These are phyloP conservation scores for Schwanniomyces vanrijiae DNA, from an alignment of 805 yeast species.

Conservation along the genomic window DNA sequence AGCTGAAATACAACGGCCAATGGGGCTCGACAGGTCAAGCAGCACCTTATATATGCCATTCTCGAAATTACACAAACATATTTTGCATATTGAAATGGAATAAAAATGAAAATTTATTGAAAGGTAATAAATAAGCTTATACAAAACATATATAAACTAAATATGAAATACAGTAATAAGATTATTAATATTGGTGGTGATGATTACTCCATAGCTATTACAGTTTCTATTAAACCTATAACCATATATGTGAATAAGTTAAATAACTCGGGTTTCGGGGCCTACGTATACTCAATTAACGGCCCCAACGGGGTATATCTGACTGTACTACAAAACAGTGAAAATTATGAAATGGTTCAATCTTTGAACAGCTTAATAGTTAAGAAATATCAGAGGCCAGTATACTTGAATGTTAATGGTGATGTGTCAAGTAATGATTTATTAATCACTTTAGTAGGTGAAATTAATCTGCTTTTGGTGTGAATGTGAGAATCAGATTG, in stretches of 20 bases:
- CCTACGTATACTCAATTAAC: constrained; percentile 31
- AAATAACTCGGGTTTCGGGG: constrained; percentile 21
- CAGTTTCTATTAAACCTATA: constrained; percentile 19
- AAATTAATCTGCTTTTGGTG: background rate
- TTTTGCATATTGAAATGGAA: background rate
- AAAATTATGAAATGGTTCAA: constrained; percentile 14
- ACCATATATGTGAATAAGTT: constrained; percentile 29
- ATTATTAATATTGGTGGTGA: constrained; percentile 1
- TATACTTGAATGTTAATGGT: constrained; percentile 33
- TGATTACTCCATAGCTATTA: constrained; percentile 3
- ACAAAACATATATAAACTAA: background rate
- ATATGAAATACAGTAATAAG: background rate
- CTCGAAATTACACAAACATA: constrained; percentile 2
- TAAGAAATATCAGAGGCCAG: constrained; percentile 24
- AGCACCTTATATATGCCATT: background rate
- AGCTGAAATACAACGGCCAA: background rate
- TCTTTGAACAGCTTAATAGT: constrained; percentile 23
- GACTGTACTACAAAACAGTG: constrained; percentile 20
- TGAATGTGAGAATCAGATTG: too few relatives aligned
- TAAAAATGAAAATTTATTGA: background rate
- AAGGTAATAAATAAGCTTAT: background rate
- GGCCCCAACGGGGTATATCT: constrained; percentile 13
- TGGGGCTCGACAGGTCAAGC: background rate
- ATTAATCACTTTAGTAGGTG: background rate
- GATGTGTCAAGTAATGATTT: background rate